Percentiles rank a stretch among this genome's conserved stretches.
phyloP scores from a whole-genome alignment of 164 flowering plant species.

The Macadamia integrifolia region DNA sequence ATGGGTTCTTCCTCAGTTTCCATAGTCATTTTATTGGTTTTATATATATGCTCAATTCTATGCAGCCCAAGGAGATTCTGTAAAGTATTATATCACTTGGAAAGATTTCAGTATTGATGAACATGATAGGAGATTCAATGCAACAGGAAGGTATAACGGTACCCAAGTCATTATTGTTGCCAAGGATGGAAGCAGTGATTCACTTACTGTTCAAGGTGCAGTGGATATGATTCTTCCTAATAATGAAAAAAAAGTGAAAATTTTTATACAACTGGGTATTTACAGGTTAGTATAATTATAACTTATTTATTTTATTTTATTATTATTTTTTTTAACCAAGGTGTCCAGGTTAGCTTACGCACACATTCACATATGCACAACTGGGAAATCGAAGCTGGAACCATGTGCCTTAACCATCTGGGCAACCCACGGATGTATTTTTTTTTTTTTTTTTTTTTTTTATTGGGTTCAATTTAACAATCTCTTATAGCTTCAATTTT shows the following conservation, averaged over 20 bases:
- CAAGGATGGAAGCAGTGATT: slow-evolving; percentile 53
- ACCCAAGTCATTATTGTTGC: slow-evolving; percentile 59
- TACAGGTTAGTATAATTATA: background rate
- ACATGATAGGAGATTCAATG: slow-evolving; percentile 7
- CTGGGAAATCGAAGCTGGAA: too few species aligned
- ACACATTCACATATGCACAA: too few species aligned
- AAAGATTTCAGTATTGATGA: slow-evolving; percentile 42
- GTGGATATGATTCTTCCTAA: slow-evolving; percentile 60
- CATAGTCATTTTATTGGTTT: background rate
- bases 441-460: too few species aligned
- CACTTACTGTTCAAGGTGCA: slow-evolving; percentile 67
- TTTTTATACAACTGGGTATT: background rate
- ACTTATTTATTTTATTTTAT: too few species aligned
- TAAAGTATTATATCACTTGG: slow-evolving; percentile 46
- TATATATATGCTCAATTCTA: slow-evolving; percentile 2
- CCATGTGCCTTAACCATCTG: too few species aligned
- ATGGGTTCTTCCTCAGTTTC: too few species aligned
- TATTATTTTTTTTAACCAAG: too few species aligned
- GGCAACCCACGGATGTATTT: too few species aligned
- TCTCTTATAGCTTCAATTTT: too few species aligned
- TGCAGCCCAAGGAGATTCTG: background rate
- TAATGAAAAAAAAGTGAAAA: slow-evolving; percentile 23
- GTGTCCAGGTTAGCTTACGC: too few species aligned
- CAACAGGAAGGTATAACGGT: background rate
- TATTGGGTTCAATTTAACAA: too few species aligned